Percentiles rank a stretch among this genome's conserved stretches.
phyloP scores from a whole-genome alignment of 1,284 basidiomycete species.

The Tausonia pullulans region DNA sequence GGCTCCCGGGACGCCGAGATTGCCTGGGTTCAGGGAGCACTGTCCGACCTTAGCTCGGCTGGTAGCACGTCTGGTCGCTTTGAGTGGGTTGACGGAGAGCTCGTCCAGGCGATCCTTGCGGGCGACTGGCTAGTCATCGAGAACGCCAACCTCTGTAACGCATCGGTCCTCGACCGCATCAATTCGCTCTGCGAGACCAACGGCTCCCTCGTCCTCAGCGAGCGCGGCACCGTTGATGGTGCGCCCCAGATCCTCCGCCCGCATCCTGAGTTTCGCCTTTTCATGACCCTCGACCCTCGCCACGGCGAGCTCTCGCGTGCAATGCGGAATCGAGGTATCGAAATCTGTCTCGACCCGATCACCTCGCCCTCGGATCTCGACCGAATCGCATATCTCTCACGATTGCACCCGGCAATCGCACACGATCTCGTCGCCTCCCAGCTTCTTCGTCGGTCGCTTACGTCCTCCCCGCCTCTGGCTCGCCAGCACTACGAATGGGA shows the following conservation, averaged over 20 bases:
- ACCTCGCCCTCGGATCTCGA: constrained; percentile 1
- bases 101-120: constrained; percentile 71
- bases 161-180: constrained; percentile 90
- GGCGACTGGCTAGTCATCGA: constrained; percentile 90
- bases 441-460: not conserved
- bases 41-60: constrained; percentile 4
- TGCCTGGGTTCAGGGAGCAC: constrained; percentile 5
- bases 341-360: constrained; percentile 44
- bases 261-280: constrained; percentile 79
- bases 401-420: not conserved
- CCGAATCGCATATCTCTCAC: constrained; percentile 5
- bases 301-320: constrained; percentile 91
- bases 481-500: not conserved
- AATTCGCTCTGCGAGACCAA: constrained; percentile 90
- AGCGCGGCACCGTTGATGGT: constrained; percentile 75
- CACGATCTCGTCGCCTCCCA: not conserved
- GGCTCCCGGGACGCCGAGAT: constrained; percentile 1
- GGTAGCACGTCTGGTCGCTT: constrained; percentile 49
- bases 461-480: not conserved
- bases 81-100: constrained; percentile 93
- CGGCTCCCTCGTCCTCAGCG: constrained; percentile 72
- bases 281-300: constrained; percentile 87
- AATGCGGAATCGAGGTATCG: constrained; percentile 95
- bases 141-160: constrained; percentile 86
- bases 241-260: constrained; percentile 64